A percentile compares a stretch with the other conserved stretches of the same genome.
These are phyloP conservation scores for Ganoderma sinense DNA, from an alignment of 1,284 basidiomycete species.

Conservation along the genomic window DNA sequence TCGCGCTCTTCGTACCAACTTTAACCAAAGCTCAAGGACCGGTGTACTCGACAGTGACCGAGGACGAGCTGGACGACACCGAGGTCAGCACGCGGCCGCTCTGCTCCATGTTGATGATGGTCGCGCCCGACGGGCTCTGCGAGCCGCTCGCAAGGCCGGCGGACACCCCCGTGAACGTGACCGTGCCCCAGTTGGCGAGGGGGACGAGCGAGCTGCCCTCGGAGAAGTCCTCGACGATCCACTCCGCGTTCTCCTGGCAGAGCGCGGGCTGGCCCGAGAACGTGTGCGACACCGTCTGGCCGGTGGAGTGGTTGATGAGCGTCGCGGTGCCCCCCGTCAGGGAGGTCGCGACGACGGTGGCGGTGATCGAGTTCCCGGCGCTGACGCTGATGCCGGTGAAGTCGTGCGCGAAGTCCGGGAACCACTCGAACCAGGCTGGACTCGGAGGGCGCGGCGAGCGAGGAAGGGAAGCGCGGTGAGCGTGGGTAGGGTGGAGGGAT, in stretches of 20 bases:
- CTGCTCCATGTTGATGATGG: constrained; percentile 43
- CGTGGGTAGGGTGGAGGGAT: neutral
- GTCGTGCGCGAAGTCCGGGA: constrained; percentile 44
- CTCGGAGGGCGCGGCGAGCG: neutral
- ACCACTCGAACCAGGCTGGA: constrained; percentile 51
- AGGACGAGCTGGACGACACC: constrained; percentile 29
- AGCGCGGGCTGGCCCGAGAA: constrained; percentile 42
- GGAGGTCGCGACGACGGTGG: constrained; percentile 40
- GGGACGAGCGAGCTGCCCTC: constrained; percentile 41
- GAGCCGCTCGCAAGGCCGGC: constrained; percentile 23
- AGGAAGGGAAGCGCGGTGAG: neutral
- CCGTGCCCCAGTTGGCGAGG: constrained; percentile 47
- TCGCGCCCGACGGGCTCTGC: constrained; percentile 35
- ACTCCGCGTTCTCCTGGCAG: constrained; percentile 40
- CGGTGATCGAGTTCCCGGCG: constrained; percentile 41
- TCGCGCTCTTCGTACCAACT: neutral
- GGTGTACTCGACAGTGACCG: constrained; percentile 39
- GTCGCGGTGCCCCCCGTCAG: constrained; percentile 39
- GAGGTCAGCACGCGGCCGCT: constrained; percentile 37
- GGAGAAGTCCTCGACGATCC: constrained; percentile 46
- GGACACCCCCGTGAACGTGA: constrained; percentile 34
- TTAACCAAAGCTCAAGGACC: constrained; percentile 15
- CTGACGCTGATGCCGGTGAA: constrained; percentile 42
- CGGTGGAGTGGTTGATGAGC: constrained; percentile 41
- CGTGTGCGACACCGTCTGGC: constrained; percentile 37